Evolutionary conservation across 1,139 yeast genomes (phyloP).

Genomic region (Saccharomycopsis crataegensis): DNA sequence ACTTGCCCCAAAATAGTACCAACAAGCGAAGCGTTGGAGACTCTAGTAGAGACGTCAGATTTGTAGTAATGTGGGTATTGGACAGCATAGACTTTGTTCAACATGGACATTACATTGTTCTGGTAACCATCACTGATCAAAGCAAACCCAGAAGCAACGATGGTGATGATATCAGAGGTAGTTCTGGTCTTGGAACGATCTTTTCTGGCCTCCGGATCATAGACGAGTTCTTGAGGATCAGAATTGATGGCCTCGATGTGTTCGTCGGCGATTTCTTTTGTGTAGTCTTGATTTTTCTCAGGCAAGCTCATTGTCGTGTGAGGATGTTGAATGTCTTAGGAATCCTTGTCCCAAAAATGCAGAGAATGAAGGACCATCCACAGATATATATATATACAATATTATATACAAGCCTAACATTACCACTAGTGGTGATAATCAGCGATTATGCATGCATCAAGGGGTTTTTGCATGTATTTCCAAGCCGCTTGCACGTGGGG

Average conservation of each 20-base stretch:
- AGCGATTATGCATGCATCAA: too few species aligned
- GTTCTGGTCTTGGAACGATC: slow-evolving; percentile 17
- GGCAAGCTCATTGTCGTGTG: too few species aligned
- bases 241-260: background rate
- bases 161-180: slow-evolving; percentile 32
- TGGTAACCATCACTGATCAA: slow-evolving; percentile 59
- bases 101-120: slow-evolving; percentile 55
- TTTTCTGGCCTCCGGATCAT: slow-evolving; percentile 14
- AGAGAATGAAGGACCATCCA: too few species aligned
- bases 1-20: slow-evolving; percentile 57
- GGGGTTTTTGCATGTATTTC: too few species aligned
- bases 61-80: slow-evolving; percentile 36
- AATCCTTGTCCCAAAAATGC: too few species aligned
- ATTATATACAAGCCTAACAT: too few species aligned
- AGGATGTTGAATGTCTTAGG: too few species aligned
- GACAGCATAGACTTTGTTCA: slow-evolving; percentile 43
- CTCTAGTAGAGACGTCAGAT: slow-evolving; percentile 41
- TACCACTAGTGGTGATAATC: too few species aligned
- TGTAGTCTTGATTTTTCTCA: background rate
- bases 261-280: background rate
- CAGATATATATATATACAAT: too few species aligned
- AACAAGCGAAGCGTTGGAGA: slow-evolving; percentile 50
- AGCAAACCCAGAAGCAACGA: slow-evolving; percentile 51
- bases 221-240: background rate
- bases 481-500: too few species aligned